A percentile compares a stretch with the other conserved stretches of the same genome.
Evolutionary conservation across 2,329 filamentous ascomycete species (phyloP).

Genomic region (Neonectria punicea): DNA sequence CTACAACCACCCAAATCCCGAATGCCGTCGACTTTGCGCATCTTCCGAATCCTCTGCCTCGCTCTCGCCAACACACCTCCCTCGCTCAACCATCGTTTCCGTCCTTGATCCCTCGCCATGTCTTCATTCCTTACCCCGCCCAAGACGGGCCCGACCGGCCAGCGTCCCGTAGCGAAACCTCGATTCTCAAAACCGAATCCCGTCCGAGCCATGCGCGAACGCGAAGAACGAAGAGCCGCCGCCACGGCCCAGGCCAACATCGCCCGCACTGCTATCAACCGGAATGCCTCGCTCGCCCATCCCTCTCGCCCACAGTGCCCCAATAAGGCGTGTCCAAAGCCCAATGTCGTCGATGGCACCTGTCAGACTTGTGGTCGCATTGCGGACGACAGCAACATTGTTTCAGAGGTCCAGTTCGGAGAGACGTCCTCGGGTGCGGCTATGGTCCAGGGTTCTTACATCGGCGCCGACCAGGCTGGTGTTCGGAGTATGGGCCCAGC

Average conservation of each 20-base stretch:
- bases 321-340: constrained; percentile 69
- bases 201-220: constrained; percentile 63
- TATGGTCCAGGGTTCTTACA: constrained; percentile 88
- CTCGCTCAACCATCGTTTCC: constrained; percentile 4
- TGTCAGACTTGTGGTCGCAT: constrained; percentile 89
- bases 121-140: constrained; percentile 59
- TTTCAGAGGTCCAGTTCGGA: constrained; percentile 90
- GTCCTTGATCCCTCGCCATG: constrained; percentile 48
- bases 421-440: constrained; percentile 88
- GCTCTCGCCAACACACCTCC: not conserved
- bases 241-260: constrained; percentile 43
- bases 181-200: constrained; percentile 58
- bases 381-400: constrained; percentile 87
- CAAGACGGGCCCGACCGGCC: constrained; percentile 46
- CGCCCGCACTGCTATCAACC: constrained; percentile 44
- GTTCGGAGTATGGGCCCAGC: constrained; percentile 74
- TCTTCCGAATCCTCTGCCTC: not conserved
- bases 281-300: constrained; percentile 46
- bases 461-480: constrained; percentile 86
- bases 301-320: constrained; percentile 60
- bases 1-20: not conserved
- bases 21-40: constrained; percentile 8
- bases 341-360: constrained; percentile 72
- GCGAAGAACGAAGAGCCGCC: constrained; percentile 57
- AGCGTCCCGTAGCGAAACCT: constrained; percentile 47